Base-by-base conservation (phyloP, 257 asterid species). In the Solanum tarapatanum region DNA sequence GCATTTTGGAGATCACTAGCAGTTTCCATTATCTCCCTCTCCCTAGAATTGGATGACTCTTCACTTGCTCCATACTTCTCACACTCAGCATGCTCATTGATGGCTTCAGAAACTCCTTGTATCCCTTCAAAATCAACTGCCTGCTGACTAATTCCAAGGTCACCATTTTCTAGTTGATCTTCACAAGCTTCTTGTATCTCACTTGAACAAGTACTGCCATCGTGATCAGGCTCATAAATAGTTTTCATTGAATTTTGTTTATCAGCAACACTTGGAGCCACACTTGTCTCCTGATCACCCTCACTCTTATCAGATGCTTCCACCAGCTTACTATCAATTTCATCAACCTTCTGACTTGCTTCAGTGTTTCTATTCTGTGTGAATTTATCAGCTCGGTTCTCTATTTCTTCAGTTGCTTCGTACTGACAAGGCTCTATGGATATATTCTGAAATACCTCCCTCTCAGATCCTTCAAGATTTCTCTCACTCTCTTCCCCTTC, bases 1-100 rank as follows among this genome's bases (percentile, higher is more conserved):
- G 90, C 91, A 90, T 88, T 90, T 84, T 89, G 93, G 85, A 62
- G 90, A 83, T 88, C 87, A 88, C 83, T 68, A 86, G 89, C 89
- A 21, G 80, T 62, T 85, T 73, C 89, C 76, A 60, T 83, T 26
- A 91, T 86, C 85, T 91, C 89, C 82, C 88, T 87, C 74, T 85
- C 92, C 82, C 83, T 87, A 86, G 33, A 76, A 83, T 28, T 76
- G 82, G 73, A 89, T 66, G 79, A 76, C 86, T 86, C 90, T 82
- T 88, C 85, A 83, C 55, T 89, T 48, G 36, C 84, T 75, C 88
- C 90, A 85, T 88, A 88, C 86, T 88, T 86, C 79, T 64, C 88
- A 85, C 88, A 91, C 80, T 88, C 86, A 23, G 87, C 88, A 62
- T 43, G 87, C 88, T 88, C 90, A 69, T 87, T 89, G 87, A 87